These are phyloP conservation scores for Begonia peltatifolia DNA, from an alignment of 306 rosid genomes.

Conservation along the genomic window DNA sequence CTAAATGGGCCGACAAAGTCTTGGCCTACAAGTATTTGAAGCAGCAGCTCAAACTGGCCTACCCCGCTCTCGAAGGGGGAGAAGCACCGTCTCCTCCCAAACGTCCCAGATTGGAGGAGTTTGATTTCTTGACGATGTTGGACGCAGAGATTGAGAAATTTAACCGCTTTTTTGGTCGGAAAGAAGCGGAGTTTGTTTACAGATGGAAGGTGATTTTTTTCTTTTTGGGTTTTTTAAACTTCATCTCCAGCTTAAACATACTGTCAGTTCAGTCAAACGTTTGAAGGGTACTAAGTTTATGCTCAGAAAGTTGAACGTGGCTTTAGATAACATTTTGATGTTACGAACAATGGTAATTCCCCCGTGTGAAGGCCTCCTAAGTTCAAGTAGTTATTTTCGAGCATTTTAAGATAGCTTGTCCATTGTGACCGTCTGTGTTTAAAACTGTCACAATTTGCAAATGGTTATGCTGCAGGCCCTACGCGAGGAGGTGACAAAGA, in stretches of 20 bases:
- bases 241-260: background rate
- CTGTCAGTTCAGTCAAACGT: background rate
- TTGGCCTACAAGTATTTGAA: conserved; percentile 67
- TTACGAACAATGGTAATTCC: no score
- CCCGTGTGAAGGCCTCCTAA: no score
- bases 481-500: conserved; percentile 44
- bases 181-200: conserved; percentile 63
- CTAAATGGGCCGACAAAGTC: conserved; percentile 80
- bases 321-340: no score
- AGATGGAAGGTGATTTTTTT: conserved; percentile 39
- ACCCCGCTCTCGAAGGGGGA: conserved; percentile 23
- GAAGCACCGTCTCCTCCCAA: conserved; percentile 14
- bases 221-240: background rate
- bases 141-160: conserved; percentile 64
- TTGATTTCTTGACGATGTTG: conserved; percentile 41
- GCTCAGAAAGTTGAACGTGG: no score
- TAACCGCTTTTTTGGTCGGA: conserved; percentile 44
- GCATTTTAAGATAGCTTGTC: no score
- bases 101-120: conserved; percentile 26
- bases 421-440: no score
- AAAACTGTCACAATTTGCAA: no score
- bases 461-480: conserved; percentile 51
- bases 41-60: conserved; percentile 55
- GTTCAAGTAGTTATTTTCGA: no score
- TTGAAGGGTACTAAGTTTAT: background rate